phyloP scores from a whole-genome alignment of 768 basidiomycete genomes.

The Serendipita sp. region DNA sequence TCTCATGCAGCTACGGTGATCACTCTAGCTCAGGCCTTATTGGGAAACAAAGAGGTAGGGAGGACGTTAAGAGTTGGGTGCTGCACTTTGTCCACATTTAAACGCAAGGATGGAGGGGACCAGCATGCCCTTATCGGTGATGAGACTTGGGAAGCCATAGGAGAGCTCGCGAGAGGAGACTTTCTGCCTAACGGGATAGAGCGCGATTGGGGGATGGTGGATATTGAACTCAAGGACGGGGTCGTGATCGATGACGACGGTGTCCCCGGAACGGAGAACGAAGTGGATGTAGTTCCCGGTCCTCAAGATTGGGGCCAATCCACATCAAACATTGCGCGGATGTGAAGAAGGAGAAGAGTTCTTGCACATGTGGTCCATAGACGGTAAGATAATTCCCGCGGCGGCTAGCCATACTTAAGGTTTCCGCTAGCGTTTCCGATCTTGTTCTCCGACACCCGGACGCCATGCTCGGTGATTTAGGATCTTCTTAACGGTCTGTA shows the following conservation, averaged over 20 bases:
- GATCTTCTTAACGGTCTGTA: too few species aligned
- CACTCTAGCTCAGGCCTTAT: conserved; percentile 42
- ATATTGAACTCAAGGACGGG: conserved; percentile 36
- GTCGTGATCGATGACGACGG: conserved; percentile 61
- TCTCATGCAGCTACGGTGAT: conserved; percentile 66
- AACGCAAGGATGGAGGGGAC: conserved; percentile 26
- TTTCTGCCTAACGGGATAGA: conserved; percentile 43
- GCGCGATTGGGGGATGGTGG: conserved; percentile 72
- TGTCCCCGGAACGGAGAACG: conserved; percentile 46
- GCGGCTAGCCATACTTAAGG: too few species aligned
- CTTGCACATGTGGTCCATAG: neutral
- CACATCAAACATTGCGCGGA: neutral
- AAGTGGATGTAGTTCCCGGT: conserved; percentile 42
- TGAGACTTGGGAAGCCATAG: conserved; percentile 31
- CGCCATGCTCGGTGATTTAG: too few species aligned
- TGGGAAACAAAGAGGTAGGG: conserved; percentile 24
- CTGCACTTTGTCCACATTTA: conserved; percentile 40
- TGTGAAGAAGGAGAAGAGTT: neutral
- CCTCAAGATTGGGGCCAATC: conserved; percentile 21
- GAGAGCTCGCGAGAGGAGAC: conserved; percentile 34
- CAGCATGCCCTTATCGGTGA: conserved; percentile 17
- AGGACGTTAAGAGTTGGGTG: conserved; percentile 48
- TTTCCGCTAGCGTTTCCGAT: too few species aligned
- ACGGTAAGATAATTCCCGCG: neutral
- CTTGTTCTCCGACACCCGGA: too few species aligned